Conservation (phyloP, 2,329 filamentous ascomycete genomes). For the Microsporum audouinii region DNA sequence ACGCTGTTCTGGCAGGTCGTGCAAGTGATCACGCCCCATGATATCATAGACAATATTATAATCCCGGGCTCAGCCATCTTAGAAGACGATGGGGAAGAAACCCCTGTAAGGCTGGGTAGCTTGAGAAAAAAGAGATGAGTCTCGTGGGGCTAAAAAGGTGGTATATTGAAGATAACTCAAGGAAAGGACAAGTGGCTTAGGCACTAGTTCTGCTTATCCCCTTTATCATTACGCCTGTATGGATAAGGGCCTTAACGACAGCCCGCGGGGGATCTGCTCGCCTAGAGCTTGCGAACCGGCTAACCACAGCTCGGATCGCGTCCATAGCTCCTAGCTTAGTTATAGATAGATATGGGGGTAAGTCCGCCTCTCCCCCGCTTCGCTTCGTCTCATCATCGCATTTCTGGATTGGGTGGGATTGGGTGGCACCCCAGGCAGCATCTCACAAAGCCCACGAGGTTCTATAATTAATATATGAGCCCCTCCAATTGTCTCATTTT, state of each 20-base stretch:
- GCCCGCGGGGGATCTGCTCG: conserved; percentile 1
- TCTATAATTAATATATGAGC: background rate
- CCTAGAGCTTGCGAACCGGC: background rate
- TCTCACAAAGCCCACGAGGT: conserved; percentile 4
- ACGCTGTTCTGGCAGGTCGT: background rate
- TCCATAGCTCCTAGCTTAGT: background rate
- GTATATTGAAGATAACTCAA: background rate
- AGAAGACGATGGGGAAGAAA: too few species aligned
- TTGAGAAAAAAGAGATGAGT: background rate
- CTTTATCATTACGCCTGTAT: background rate
- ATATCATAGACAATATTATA: background rate
- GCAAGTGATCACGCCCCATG: conserved; percentile 2
- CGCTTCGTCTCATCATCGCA: background rate
- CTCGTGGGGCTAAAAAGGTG: background rate
- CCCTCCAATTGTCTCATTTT: background rate
- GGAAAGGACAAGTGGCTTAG: background rate
- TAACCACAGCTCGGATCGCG: background rate
- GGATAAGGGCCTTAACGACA: background rate
- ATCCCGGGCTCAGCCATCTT: background rate
- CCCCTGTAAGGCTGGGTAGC: background rate
- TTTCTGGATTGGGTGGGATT: background rate
- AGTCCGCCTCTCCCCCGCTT: background rate
- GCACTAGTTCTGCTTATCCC: background rate
- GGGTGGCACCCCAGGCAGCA: background rate
- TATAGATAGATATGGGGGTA: background rate